Evolutionary conservation across 352 stramenopile genomes (phyloP), one percentile per base, ranked within the genome.

Genomic region (Globisporangium barbulae): DNA sequence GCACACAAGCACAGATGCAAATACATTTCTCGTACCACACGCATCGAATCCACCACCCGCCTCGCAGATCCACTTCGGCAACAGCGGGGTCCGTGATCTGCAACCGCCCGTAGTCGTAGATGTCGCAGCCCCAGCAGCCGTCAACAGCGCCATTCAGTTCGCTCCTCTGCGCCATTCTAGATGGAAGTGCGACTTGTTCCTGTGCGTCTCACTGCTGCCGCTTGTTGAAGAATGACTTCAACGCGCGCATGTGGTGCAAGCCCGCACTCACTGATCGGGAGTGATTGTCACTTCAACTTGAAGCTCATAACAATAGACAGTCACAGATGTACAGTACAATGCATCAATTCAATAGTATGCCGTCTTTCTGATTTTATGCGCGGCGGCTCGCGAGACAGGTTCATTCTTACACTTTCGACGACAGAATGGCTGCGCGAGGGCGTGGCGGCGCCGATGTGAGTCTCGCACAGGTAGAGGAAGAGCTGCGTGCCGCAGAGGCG

Each of bases 381-480:
- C 17, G 3, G 65, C 64, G 62, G 53, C 66, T 52, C 41, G 13
- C 25, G 15, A 30, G 21, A 6, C 45, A 56, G 22, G 17, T 37
- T 41, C 49, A 41, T 28, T 56, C 33, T 8, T 12, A 7, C 19
- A 10, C 22, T 61, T 21, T 13, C 25, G 30, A 19, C 8, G 15
- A 19, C 52, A 44, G 33, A 5, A 65, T 64, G 41, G 35, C 44
- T 49, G 48, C 49, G 44, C 60, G 30, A 47, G 37, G 15, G 21
- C 49, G 17, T n/a, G 9, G 52, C 44, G 68, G 53, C 37, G 49
- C 66, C 28, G 44, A 62, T 4, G 65, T 87, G 48, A 90, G 73
- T 44, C 60, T 93, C 39, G 73, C 75, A 39, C 73, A 90, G 58
- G 75, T 91, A 3, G 80, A 93, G 57, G 78, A 86, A 21, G 84